Evolutionary conservation across 257 asterid species (phyloP).

Genomic region (Gentiana dahurica): DNA sequence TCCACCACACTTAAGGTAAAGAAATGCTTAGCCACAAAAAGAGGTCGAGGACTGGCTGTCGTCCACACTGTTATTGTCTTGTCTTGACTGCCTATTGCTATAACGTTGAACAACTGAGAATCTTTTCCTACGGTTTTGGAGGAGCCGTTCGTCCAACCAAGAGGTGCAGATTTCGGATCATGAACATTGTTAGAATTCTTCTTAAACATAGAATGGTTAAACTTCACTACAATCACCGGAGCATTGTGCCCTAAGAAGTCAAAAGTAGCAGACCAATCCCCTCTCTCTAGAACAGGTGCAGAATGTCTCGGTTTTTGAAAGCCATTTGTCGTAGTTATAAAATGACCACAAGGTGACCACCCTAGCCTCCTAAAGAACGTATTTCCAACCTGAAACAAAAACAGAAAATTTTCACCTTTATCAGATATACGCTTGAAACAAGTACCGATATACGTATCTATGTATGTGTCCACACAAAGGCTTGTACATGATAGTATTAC

Average conservation of each 20-base stretch:
- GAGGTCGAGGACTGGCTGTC: conserved; percentile 96
- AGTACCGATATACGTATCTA: background rate
- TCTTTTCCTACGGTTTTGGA: conserved; percentile 78
- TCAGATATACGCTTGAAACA: background rate
- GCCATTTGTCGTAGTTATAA: conserved; percentile 94
- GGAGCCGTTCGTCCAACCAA: conserved; percentile 83
- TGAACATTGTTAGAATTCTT: conserved; percentile 38
- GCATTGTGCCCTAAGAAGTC: conserved; percentile 98
- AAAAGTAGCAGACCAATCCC: conserved; percentile 99
- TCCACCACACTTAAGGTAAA: conserved; percentile 97
- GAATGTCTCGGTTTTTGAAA: conserved; percentile 98
- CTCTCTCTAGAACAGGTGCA: conserved; percentile 99
- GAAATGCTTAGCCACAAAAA: conserved; percentile 97
- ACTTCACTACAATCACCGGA: conserved; percentile 87
- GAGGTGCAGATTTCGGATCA: conserved; percentile 47
- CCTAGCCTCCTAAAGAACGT: conserved; percentile 99
- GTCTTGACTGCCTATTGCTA: conserved; percentile 99
- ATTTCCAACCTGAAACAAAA: conserved; percentile 77
- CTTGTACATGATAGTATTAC: conserved; percentile 12
- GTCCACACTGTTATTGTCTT: conserved; percentile 98
- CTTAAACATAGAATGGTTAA: conserved; percentile 90
- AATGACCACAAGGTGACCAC: conserved; percentile 99
- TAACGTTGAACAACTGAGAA: conserved; percentile 76
- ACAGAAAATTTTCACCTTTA: background rate
- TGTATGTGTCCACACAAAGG: background rate